These are phyloP conservation scores for Corymbia maculata DNA, from an alignment of 345 rosid genomes.

Conservation along the genomic window DNA sequence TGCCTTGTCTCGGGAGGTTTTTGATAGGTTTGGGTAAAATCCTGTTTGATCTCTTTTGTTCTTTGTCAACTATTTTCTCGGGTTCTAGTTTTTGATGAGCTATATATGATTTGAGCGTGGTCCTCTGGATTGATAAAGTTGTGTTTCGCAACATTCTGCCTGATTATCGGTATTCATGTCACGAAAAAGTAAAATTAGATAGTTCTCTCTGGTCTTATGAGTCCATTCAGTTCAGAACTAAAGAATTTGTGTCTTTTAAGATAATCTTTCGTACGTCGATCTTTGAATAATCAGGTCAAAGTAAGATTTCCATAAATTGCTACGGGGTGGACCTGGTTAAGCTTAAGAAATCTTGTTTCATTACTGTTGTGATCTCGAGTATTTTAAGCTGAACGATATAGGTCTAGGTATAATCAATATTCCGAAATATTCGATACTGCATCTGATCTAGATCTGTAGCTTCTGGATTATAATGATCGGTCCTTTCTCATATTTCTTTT, in stretches of 20 bases:
- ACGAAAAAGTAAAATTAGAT: no score
- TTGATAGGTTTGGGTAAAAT: not conserved
- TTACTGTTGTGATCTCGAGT: not conserved
- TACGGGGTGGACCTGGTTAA: no score
- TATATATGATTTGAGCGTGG: not conserved
- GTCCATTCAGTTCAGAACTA: not conserved
- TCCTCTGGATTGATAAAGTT: not conserved
- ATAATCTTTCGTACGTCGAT: not conserved
- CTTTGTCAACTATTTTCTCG: no score
- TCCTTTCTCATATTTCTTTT: not conserved
- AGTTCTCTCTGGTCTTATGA: not conserved
- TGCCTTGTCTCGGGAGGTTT: not conserved
- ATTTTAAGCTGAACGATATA: not conserved
- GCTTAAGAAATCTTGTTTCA: not conserved
- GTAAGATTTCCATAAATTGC: not conserved
- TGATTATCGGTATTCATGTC: not conserved
- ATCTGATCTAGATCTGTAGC: not conserved
- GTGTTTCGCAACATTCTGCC: not conserved
- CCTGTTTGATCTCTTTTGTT: not conserved
- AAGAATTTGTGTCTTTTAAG: not conserved
- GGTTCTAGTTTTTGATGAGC: not conserved
- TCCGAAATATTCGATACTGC: not conserved
- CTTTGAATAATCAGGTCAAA: not conserved
- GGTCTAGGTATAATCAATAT: not conserved
- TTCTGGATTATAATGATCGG: not conserved